Evolutionary conservation across 495 filamentous ascomycete genomes (phyloP), one percentile per base, ranked within the genome.

Genomic region (Penicillium coffeae): DNA sequence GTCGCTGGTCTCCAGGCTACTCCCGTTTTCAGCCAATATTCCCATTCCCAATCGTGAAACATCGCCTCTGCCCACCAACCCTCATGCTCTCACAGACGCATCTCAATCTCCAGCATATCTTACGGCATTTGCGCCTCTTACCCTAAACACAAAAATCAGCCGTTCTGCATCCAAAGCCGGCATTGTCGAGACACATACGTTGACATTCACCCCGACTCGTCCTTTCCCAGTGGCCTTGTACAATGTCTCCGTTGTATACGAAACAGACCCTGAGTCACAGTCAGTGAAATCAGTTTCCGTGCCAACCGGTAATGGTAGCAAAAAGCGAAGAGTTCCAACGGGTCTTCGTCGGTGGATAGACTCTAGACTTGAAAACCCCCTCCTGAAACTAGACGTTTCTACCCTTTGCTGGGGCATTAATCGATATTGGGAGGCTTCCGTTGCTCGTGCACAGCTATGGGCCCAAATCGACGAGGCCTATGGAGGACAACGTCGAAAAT

Each of bases 331-430:
- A 41, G 52, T 66, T 1, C 68, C 68, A 3, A 50, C 58, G 21
- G 48, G 52, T 13, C 51, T 75, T n/a, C 68, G 58, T n/a, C 58
- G 50, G 40, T 75, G 72, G 72, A 67, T 70, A n/a, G 55, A 65
- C 10, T 48, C 58, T 15, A 58, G 72, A 21, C 46, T 75, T 32
- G 48, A 49, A 9, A 72, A 65, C 27, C 62, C 68, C 1, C 62
- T 74, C 8, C 33, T 70, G 14, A 65, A 57, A 36, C 56, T 74
- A 1, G 71, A 75, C 41, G 55, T 75, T 30, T 58, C 71, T 8
- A 72, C 69, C 7, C 59, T 73, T 3, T 72, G 72, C 46, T 69
- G 69, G 64, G 70, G 69, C 18, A 66, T 73, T 25, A 72, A 70
- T 21, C 58, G 67, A 8, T 72, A 70, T 51, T 74, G 72, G 70